Evolutionary conservation across 2,329 filamentous ascomycete genomes (phyloP), one percentile per base, ranked within the genome.

Genomic region (Talaromyces pinophilus): DNA sequence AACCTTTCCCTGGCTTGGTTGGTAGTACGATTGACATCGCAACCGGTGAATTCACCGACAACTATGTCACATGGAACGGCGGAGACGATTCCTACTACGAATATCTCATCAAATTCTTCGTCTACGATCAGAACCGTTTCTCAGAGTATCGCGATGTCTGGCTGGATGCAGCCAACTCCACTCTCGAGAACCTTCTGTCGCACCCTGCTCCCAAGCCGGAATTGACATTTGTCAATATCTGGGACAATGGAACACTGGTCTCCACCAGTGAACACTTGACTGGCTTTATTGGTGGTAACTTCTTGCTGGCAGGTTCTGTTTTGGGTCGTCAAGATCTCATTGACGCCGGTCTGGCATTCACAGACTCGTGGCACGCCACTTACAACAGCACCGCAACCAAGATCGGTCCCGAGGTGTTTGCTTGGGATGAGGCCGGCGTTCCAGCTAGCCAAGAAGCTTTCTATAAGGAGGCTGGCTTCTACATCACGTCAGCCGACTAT

Each of bases 101-200:
- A 79, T 96, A 96, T 73, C 85, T 96, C 38, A 89, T 96, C 77
- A 96, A 96, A 82, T 94, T 95, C 91, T 96, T 89, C 72, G 78
- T 94, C 64, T 96, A 96, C 76, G 90, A 94, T 73, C 83, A 87
- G 0, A 71, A 76, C 5, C 83, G 87, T 2, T 96, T 91, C 72
- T 78, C 73, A 1, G 68, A 77, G 2, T 92, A 94, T 79, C 87
- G 84, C 72, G 89, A 93, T 69, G 87, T 87, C 59, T 97, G 92
- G 92, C 80, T 92, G 50, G 74, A 83, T 0, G 92, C 92, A 1
- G 90, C 88, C 62, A 88, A 96, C 71, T 92, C 90, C 6, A 88
- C 88, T 5, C 94, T 95, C 59, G 76, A 84, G 67, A 83, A 92
- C 72, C 84, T 96, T 7, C 83, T 87, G 15, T 91, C 88, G 19